Conservation (phyloP, 1,284 basidiomycete genomes). For the Melampsora abietis-canadensis region DNA sequence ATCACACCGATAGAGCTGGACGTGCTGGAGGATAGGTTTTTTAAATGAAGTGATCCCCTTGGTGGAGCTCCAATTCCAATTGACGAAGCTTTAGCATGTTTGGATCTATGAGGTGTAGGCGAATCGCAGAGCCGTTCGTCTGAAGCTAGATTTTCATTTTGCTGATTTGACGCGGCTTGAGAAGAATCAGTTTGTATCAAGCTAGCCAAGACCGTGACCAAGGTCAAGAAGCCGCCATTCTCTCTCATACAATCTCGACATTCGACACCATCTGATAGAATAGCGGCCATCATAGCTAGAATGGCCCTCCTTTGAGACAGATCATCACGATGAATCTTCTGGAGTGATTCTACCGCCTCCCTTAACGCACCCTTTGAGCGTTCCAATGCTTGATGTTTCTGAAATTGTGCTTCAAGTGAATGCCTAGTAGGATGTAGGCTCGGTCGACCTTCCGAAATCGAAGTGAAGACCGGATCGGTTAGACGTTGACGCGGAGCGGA, state of each 20-base stretch:
- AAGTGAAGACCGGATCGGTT: not conserved
- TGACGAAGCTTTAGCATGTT: not conserved
- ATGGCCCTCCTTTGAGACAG: slow-evolving; percentile 37
- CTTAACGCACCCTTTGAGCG: slow-evolving; percentile 28
- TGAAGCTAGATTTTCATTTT: not conserved
- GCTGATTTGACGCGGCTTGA: slow-evolving; percentile 8
- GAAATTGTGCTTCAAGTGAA: slow-evolving; percentile 21
- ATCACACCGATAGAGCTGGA: not conserved
- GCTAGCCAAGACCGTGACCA: slow-evolving; percentile 40
- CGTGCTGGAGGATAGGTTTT: not conserved
- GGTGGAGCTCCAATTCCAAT: not conserved
- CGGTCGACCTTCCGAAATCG: not conserved
- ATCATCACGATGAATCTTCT: slow-evolving; percentile 38
- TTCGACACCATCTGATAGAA: slow-evolving; percentile 32
- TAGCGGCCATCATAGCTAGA: slow-evolving; percentile 36
- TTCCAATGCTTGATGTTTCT: slow-evolving; percentile 11
- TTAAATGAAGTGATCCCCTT: not conserved
- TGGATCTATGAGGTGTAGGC: not conserved
- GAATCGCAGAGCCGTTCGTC: slow-evolving; percentile 6
- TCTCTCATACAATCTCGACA: slow-evolving; percentile 39
- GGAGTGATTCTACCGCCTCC: slow-evolving; percentile 36
- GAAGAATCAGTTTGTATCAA: slow-evolving; percentile 9
- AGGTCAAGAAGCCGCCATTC: slow-evolving; percentile 42
- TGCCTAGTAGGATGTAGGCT: not conserved
- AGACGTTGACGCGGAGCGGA: not conserved